phyloP scores from a whole-genome alignment of 306 rosid genomes.

The Carpinus viminea region DNA sequence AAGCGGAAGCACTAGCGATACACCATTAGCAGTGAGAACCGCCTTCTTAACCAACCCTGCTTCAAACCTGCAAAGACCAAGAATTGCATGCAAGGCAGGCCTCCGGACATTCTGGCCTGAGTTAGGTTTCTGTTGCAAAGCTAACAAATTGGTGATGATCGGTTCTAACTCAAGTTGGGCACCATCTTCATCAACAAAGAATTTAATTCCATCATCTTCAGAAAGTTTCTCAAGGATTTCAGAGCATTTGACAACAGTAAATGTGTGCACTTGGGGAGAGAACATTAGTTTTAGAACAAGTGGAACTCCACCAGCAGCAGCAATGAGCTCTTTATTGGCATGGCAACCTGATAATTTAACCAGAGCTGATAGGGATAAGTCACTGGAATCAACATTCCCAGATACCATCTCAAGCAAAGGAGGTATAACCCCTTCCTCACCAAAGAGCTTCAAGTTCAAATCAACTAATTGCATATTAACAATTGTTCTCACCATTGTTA shows the following conservation, averaged over 20 bases:
- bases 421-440: constrained; percentile 69
- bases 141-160: constrained; percentile 53
- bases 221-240: constrained; percentile 76
- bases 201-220: constrained; percentile 47
- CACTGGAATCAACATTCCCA: constrained; percentile 50
- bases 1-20: constrained; percentile 66
- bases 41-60: constrained; percentile 70
- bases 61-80: constrained; percentile 74
- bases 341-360: constrained; percentile 52
- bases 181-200: constrained; percentile 67
- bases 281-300: constrained; percentile 51
- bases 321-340: constrained; percentile 61
- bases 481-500: constrained; percentile 53
- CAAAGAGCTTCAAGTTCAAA: constrained; percentile 59
- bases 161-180: constrained; percentile 61
- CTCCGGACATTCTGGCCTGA: constrained; percentile 48
- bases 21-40: constrained; percentile 63
- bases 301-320: constrained; percentile 65
- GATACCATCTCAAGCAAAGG: constrained; percentile 69
- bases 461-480: constrained; percentile 52
- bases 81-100: constrained; percentile 68
- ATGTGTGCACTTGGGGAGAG: constrained; percentile 39
- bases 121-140: constrained; percentile 48
- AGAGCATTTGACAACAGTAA: constrained; percentile 49
- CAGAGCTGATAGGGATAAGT: constrained; percentile 57